These are phyloP conservation scores for Magnusiomyces magnusii DNA, from an alignment of 1,139 yeast species.

Conservation along the genomic window DNA sequence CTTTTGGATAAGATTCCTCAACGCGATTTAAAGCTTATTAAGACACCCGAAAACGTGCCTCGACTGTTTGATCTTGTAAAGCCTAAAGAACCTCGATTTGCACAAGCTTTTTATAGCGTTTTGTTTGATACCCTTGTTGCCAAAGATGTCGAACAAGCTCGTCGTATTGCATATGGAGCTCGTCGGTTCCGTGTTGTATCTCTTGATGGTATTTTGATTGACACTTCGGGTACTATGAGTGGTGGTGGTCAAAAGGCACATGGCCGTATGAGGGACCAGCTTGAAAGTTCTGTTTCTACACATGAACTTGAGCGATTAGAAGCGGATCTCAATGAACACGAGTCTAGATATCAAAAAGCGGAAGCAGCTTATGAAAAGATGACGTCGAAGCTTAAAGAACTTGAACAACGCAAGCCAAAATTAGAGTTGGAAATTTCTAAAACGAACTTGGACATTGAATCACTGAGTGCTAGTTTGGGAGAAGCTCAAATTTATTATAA, in stretches of 20 bases:
- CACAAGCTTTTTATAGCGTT: conserved; percentile 86
- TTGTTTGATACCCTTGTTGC: conserved; percentile 86
- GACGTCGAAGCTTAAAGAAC: conserved; percentile 48
- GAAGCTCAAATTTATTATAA: conserved; percentile 36
- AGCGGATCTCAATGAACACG: conserved; percentile 47
- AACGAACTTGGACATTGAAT: conserved; percentile 55
- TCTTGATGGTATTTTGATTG: conserved; percentile 84
- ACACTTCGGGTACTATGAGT: conserved; percentile 93
- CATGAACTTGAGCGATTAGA: conserved; percentile 50
- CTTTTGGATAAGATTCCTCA: conserved; percentile 66
- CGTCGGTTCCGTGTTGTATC: conserved; percentile 86
- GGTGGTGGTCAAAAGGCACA: conserved; percentile 81
- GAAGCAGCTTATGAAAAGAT: conserved; percentile 51
- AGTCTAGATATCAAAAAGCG: conserved; percentile 47
- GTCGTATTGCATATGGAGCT: conserved; percentile 78
- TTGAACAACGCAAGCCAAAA: conserved; percentile 62
- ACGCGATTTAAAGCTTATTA: conserved; percentile 50
- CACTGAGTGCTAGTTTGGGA: conserved; percentile 43
- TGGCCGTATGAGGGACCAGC: conserved; percentile 54
- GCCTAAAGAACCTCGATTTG: conserved; percentile 59
- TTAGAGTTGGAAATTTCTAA: conserved; percentile 58
- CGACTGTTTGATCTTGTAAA: conserved; percentile 76
- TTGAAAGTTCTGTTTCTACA: conserved; percentile 35
- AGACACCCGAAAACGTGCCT: conserved; percentile 70
- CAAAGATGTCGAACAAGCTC: conserved; percentile 67